These are phyloP conservation scores for Ampelomyces quisqualis DNA, from an alignment of 2,329 filamentous ascomycete species.

Conservation along the genomic window DNA sequence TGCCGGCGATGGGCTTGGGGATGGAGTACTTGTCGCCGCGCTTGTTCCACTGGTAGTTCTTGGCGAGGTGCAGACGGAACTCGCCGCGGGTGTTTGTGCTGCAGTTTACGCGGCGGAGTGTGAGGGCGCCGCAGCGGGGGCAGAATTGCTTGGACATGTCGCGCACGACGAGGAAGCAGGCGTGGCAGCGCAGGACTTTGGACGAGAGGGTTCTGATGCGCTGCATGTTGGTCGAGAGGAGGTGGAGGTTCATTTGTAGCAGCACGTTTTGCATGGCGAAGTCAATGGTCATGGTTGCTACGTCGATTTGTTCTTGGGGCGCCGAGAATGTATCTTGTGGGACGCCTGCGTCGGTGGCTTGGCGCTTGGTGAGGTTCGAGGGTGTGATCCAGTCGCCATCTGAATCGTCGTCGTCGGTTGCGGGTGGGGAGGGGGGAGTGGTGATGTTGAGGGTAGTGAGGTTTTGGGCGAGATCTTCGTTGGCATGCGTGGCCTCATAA, in stretches of 20 bases:
- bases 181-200: slow-evolving; percentile 87
- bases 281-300: slow-evolving; percentile 90
- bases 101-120: slow-evolving; percentile 81
- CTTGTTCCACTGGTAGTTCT: slow-evolving; percentile 95
- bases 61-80: slow-evolving; percentile 84
- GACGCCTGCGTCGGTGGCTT: slow-evolving; percentile 61
- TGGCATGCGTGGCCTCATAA: background rate
- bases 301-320: slow-evolving; percentile 67
- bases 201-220: slow-evolving; percentile 84
- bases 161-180: slow-evolving; percentile 72
- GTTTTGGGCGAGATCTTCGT: slow-evolving; percentile 14
- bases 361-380: slow-evolving; percentile 82
- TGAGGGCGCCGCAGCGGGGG: slow-evolving; percentile 82
- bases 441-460: slow-evolving; percentile 27
- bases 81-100: slow-evolving; percentile 77
- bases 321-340: no score
- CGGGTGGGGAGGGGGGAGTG: slow-evolving; percentile 12
- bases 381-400: slow-evolving; percentile 86
- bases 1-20: slow-evolving; percentile 83
- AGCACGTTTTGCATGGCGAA: slow-evolving; percentile 98
- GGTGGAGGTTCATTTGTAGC: slow-evolving; percentile 89
- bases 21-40: slow-evolving; percentile 90
- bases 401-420: slow-evolving; percentile 17
- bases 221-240: slow-evolving; percentile 75
- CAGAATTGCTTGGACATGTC: slow-evolving; percentile 92